phyloP scores from a whole-genome alignment of 371 early-diverging fungal species.

The Actinomucor elegans region DNA sequence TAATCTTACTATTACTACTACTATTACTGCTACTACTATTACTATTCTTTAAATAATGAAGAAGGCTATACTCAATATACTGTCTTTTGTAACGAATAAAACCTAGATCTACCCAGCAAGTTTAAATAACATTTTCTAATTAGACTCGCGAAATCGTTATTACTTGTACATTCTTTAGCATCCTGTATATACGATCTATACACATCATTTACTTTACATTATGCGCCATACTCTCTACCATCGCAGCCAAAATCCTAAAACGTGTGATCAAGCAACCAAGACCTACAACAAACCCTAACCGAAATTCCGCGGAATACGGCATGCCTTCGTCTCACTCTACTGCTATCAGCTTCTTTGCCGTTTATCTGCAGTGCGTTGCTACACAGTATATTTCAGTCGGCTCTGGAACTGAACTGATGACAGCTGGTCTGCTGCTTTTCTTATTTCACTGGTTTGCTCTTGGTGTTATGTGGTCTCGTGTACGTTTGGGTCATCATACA shows the following conservation, averaged over 20 bases:
- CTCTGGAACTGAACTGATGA: not conserved
- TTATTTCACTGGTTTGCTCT: conserved; percentile 35
- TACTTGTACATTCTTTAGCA: conserved; percentile 9
- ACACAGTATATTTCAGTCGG: conserved; percentile 14
- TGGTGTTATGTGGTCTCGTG: conserved; percentile 57
- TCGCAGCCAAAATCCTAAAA: conserved; percentile 49
- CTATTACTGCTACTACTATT: not conserved
- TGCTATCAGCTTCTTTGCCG: conserved; percentile 69
- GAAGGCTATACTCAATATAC: not conserved
- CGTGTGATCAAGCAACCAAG: conserved; percentile 51
- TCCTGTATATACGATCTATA: conserved; percentile 30
- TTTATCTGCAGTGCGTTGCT: conserved; percentile 42
- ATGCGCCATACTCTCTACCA: conserved; percentile 24
- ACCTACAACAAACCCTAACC: not conserved
- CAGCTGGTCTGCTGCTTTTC: conserved; percentile 1
- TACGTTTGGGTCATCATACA: conserved; percentile 51
- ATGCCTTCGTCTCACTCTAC: conserved; percentile 81
- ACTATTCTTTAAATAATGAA: not conserved
- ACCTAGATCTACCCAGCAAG: not conserved
- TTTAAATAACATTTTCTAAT: not conserved
- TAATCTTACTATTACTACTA: not conserved
- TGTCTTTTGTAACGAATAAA: conserved; percentile 5
- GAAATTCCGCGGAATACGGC: conserved; percentile 49
- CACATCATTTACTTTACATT: conserved; percentile 32
- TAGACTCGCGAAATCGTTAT: conserved; percentile 17